Evolutionary conservation across 345 rosid genomes (phyloP).

Genomic region (Trapa incisa): DNA sequence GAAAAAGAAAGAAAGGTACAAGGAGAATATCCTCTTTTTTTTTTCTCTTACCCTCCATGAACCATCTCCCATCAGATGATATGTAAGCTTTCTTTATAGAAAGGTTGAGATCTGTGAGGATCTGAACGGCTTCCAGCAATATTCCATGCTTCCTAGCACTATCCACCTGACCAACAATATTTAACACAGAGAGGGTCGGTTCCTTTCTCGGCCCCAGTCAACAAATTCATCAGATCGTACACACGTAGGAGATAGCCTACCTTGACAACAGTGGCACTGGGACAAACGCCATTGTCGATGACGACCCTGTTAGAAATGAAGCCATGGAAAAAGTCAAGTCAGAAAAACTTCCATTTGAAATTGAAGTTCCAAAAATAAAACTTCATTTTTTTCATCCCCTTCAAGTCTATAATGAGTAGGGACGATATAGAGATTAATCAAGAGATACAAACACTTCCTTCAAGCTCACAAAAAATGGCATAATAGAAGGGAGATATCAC

Average conservation of each 20-base stretch:
- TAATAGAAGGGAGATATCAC: not conserved
- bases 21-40: too few relatives aligned
- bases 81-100: constrained; percentile 71
- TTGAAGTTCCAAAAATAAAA: too few relatives aligned
- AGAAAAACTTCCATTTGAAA: too few relatives aligned
- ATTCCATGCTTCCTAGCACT: constrained; percentile 79
- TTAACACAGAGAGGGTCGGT: not conserved
- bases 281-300: constrained; percentile 85
- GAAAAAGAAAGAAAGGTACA: too few relatives aligned
- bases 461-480: not conserved
- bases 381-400: too few relatives aligned
- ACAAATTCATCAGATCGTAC: not conserved
- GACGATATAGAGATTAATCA: too few relatives aligned
- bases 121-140: constrained; percentile 76
- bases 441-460: not conserved
- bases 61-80: too few relatives aligned
- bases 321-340: too few relatives aligned
- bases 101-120: constrained; percentile 86
- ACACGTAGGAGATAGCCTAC: constrained; percentile 17
- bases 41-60: too few relatives aligned
- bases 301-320: constrained; percentile 47
- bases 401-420: too few relatives aligned
- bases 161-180: constrained; percentile 43
- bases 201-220: constrained; percentile 1
- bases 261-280: constrained; percentile 81